Evolutionary conservation across 2,329 filamentous ascomycete species (phyloP).

Genomic region (Catunica adiposa): DNA sequence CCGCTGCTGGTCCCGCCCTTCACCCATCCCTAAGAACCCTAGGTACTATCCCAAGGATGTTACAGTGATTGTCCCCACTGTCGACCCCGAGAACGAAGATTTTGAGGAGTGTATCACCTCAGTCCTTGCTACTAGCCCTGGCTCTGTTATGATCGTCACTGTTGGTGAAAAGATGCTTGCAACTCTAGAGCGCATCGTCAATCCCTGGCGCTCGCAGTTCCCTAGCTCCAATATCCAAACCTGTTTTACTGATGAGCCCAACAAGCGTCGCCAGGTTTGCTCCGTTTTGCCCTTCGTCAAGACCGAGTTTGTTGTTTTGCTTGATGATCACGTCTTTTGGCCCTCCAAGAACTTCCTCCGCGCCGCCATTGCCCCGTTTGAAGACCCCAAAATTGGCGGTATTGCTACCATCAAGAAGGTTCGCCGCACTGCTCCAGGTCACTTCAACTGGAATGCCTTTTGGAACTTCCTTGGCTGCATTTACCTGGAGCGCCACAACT

Average conservation of each 20-base stretch:
- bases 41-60: conserved; percentile 24
- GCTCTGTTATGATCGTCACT: conserved; percentile 28
- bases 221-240: conserved; percentile 19
- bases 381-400: conserved; percentile 31
- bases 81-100: conserved; percentile 25
- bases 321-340: conserved; percentile 40
- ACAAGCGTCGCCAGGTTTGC: conserved; percentile 33
- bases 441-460: conserved; percentile 21
- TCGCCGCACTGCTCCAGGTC: conserved; percentile 21
- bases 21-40: conserved; percentile 18
- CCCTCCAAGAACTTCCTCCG: conserved; percentile 24
- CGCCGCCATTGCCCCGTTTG: conserved; percentile 27
- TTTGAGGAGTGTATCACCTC: conserved; percentile 28
- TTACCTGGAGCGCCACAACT: conserved; percentile 48
- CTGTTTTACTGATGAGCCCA: conserved; percentile 21
- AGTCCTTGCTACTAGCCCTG: conserved; percentile 25
- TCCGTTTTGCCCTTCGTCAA: conserved; percentile 23
- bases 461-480: conserved; percentile 40
- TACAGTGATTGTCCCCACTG: conserved; percentile 36
- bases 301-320: conserved; percentile 28
- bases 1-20: conserved; percentile 24
- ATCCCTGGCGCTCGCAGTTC: conserved; percentile 7
- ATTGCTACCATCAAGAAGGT: conserved; percentile 42
- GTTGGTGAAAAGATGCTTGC: conserved; percentile 22
- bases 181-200: conserved; percentile 15